Conservation (phyloP, 2,329 filamentous ascomycete species). For the Myrmaecium sp. region DNA sequence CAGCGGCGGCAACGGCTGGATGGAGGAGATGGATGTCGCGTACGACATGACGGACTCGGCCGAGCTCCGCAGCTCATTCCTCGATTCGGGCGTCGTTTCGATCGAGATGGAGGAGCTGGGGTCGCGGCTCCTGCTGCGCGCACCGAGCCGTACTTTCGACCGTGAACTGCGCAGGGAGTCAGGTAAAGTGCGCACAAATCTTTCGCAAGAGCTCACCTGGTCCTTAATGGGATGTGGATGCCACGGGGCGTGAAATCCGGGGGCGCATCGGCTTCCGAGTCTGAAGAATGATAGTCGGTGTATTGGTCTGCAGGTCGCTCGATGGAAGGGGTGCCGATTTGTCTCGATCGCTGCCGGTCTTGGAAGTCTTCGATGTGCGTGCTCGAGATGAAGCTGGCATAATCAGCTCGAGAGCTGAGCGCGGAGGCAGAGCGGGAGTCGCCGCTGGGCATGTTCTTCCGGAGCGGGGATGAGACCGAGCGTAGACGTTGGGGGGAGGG, state of each 20-base stretch:
- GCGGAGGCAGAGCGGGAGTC: no score
- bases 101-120: conserved; percentile 5
- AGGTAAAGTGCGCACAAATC: conserved; percentile 1
- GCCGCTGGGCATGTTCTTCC: conserved; percentile 7
- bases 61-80: conserved; percentile 11
- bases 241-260: conserved; percentile 17
- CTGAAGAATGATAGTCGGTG: not conserved
- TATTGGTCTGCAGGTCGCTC: not conserved
- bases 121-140: conserved; percentile 5
- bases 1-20: conserved; percentile 21
- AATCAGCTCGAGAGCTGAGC: conserved; percentile 7
- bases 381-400: conserved; percentile 4
- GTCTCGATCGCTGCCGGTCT: not conserved
- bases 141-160: no score
- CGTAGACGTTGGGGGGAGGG: conserved; percentile 14
- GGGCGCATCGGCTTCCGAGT: conserved; percentile 3
- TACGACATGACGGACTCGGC: conserved; percentile 19
- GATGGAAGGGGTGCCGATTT: not conserved
- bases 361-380: not conserved
- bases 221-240: conserved; percentile 20
- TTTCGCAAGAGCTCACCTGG: conserved; percentile 13
- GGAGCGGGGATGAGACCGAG: conserved; percentile 8
- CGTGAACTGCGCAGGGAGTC: no score
- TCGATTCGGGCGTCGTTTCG: conserved; percentile 9
- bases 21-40: conserved; percentile 16